phyloP scores from a whole-genome alignment of 2,329 filamentous ascomycete genomes.

The Colletotrichum neosansevieriae region DNA sequence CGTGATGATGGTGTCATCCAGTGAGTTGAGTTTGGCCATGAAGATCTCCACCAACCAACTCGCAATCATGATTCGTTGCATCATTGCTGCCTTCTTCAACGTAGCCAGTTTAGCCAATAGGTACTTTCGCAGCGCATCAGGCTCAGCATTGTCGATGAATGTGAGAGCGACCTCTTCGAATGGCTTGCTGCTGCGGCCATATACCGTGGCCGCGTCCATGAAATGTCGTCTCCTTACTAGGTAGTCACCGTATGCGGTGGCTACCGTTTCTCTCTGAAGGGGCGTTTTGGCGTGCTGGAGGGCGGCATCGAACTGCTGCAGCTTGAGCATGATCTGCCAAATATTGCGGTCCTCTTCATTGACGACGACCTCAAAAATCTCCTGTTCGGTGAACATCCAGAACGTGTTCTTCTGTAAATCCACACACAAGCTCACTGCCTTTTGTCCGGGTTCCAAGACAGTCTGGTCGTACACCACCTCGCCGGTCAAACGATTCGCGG shows the following conservation, averaged over 20 bases:
- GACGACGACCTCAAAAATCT: conserved; percentile 94
- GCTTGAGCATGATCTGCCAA: conserved; percentile 92
- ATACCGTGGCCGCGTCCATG: conserved; percentile 87
- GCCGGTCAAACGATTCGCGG: conserved; percentile 88
- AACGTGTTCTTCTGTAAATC: conserved; percentile 97
- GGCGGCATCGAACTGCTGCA: conserved; percentile 89
- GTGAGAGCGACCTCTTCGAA: conserved; percentile 95
- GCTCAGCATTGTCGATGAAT: conserved; percentile 90
- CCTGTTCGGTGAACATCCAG: conserved; percentile 92
- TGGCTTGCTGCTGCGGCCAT: conserved; percentile 94
- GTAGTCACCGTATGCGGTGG: conserved; percentile 91
- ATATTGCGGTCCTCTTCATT: conserved; percentile 92
- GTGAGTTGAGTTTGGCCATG: conserved; percentile 94
- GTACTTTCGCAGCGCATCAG: conserved; percentile 92
- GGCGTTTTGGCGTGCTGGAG: conserved; percentile 85
- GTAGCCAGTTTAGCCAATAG: conserved; percentile 84
- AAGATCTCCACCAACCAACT: conserved; percentile 96
- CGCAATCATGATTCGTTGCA: conserved; percentile 96
- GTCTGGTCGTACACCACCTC: conserved; percentile 88
- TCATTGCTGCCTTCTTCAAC: conserved; percentile 84
- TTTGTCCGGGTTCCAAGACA: conserved; percentile 84
- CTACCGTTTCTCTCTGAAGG: conserved; percentile 88
- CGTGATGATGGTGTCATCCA: conserved; percentile 94
- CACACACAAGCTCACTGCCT: conserved; percentile 84
- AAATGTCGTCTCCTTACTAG: conserved; percentile 85